phyloP scores from a whole-genome alignment of 176 grass and related monocot species.

The Oryza rufipogon region DNA sequence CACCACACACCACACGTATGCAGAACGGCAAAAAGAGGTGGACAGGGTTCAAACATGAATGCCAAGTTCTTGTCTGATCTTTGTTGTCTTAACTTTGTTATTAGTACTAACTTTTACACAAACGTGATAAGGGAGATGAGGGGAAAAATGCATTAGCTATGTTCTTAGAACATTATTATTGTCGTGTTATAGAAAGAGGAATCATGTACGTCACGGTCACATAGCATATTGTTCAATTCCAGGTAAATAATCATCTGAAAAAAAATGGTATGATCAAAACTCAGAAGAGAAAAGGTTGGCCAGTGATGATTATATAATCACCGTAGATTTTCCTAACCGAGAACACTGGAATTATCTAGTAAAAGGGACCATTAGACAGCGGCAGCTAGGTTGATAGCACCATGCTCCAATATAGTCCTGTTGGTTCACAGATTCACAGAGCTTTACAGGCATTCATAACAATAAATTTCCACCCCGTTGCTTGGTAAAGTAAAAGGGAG shows the following conservation, averaged over 20 bases:
- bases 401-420: not conserved
- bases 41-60: not conserved
- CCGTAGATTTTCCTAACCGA: not conserved
- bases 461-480: not conserved
- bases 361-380: not conserved
- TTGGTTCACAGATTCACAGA: not conserved
- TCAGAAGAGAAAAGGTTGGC: not conserved
- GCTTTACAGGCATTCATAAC: not conserved
- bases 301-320: not conserved
- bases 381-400: not conserved
- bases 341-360: not conserved
- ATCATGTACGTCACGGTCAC: not conserved
- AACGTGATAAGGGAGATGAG: not conserved
- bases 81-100: not conserved
- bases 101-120: not conserved
- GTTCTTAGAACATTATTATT: not conserved
- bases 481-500: not conserved
- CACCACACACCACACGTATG: not conserved
- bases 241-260: not conserved
- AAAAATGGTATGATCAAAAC: not conserved
- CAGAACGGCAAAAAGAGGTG: not conserved
- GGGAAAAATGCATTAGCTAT: not conserved
- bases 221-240: no score
- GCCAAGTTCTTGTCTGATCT: not conserved
- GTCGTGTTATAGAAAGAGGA: not conserved